Evolutionary conservation across 2,329 filamentous ascomycete genomes (phyloP).

Genomic region (Epichloe sylvatica): DNA sequence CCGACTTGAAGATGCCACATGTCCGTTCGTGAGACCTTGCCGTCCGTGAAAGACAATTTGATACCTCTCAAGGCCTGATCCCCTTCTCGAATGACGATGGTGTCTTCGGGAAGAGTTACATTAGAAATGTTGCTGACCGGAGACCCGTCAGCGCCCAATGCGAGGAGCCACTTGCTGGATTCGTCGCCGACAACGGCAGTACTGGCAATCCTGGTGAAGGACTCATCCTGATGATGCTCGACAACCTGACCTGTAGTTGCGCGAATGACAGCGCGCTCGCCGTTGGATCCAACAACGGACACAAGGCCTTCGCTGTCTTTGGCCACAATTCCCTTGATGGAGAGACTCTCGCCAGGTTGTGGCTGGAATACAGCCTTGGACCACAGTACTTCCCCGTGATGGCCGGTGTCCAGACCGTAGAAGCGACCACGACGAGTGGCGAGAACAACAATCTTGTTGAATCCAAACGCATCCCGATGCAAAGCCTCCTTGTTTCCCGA

Average conservation of each 20-base stretch:
- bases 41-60: constrained; percentile 32
- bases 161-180: constrained; percentile 38
- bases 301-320: constrained; percentile 42
- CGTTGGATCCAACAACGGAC: constrained; percentile 44
- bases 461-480: constrained; percentile 67
- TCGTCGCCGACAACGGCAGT: constrained; percentile 39
- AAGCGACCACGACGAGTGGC: constrained; percentile 68
- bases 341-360: constrained; percentile 41
- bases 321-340: constrained; percentile 53
- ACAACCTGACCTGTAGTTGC: constrained; percentile 36
- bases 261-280: constrained; percentile 46
- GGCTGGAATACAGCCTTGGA: constrained; percentile 49
- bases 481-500: constrained; percentile 31
- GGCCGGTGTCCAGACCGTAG: constrained; percentile 65
- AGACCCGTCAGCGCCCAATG: constrained; percentile 36
- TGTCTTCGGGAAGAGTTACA: constrained; percentile 35
- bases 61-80: constrained; percentile 41
- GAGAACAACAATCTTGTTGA: constrained; percentile 71
- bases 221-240: background rate
- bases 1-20: constrained; percentile 63
- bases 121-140: constrained; percentile 30
- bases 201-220: constrained; percentile 14
- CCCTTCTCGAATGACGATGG: constrained; percentile 37
- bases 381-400: constrained; percentile 65
- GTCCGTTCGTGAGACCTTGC: constrained; percentile 30